Evolutionary conservation across 208 protist species (phyloP).

Genomic region (Acanthamoeba castellanii): DNA sequence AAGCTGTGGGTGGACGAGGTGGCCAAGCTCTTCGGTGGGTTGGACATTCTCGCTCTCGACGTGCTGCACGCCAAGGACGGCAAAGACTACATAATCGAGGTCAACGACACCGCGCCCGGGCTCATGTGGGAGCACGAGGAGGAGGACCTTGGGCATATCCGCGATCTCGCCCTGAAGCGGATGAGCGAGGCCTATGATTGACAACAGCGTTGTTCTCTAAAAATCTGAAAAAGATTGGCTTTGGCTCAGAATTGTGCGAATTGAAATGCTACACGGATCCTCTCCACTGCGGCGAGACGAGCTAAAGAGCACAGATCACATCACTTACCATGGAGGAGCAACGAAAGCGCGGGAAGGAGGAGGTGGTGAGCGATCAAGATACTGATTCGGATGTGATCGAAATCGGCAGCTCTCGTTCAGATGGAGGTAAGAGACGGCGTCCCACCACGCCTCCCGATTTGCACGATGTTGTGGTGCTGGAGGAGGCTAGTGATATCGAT

Average conservation of each 20-base stretch:
- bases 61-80: constrained; percentile 65
- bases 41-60: constrained; percentile 71
- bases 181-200: constrained; percentile 22
- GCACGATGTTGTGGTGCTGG: neutral
- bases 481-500: too few species aligned
- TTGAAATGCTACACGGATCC: too few species aligned
- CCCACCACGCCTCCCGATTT: too few species aligned
- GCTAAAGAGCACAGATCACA: too few species aligned
- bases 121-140: constrained; percentile 62
- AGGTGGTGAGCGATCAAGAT: neutral
- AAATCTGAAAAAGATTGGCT: too few species aligned
- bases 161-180: neutral
- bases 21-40: constrained; percentile 37
- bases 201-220: neutral
- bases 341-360: too few species aligned
- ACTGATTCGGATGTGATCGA: neutral
- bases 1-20: constrained; percentile 17
- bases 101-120: constrained; percentile 74
- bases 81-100: constrained; percentile 56
- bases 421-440: neutral
- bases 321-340: neutral
- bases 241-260: too few species aligned
- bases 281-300: too few species aligned
- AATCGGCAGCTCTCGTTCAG: neutral
- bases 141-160: constrained; percentile 62